These are phyloP conservation scores for Nymphaea colorata DNA, from an alignment of 164 flowering plant genomes.

Conservation along the genomic window DNA sequence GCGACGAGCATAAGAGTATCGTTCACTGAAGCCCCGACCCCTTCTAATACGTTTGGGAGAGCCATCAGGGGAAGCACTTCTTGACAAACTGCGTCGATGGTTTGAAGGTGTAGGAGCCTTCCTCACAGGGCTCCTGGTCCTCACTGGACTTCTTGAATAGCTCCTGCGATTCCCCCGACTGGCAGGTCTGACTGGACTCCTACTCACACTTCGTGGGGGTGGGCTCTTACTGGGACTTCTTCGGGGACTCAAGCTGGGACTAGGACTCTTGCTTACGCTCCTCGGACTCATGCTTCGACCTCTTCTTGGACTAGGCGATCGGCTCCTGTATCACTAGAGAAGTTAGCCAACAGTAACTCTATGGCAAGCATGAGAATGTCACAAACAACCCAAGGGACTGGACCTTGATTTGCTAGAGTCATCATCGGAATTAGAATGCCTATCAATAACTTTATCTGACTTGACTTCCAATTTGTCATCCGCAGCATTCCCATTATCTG, in stretches of 20 bases:
- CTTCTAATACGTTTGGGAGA: slow-evolving; percentile 89
- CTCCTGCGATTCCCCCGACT: slow-evolving; percentile 45
- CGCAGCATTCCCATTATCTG: slow-evolving; percentile 44
- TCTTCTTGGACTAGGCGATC: slow-evolving; percentile 19
- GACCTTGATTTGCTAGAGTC: slow-evolving; percentile 82
- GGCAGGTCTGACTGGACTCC: slow-evolving; percentile 37
- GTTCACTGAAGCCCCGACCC: slow-evolving; percentile 90
- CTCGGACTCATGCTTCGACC: slow-evolving; percentile 38
- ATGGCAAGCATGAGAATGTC: slow-evolving; percentile 11
- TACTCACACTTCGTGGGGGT: slow-evolving; percentile 23
- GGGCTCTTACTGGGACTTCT: slow-evolving; percentile 37
- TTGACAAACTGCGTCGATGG: slow-evolving; percentile 59
- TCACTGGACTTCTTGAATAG: slow-evolving; percentile 49
- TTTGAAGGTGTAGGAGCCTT: slow-evolving; percentile 48
- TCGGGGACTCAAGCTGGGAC: slow-evolving; percentile 15
- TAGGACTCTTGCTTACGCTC: slow-evolving; percentile 15
- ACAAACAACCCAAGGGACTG: slow-evolving; percentile 14
- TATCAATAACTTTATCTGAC: slow-evolving; percentile 41
- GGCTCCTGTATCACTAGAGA: slow-evolving; percentile 15
- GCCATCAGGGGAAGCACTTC: slow-evolving; percentile 75
- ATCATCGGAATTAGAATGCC: slow-evolving; percentile 68
- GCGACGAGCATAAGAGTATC: slow-evolving; percentile 79
- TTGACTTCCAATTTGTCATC: slow-evolving; percentile 27
- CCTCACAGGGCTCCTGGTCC: slow-evolving; percentile 26
- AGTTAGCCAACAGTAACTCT: background rate